Conservation (phyloP, 2,329 filamentous ascomycete genomes). For the Ceratocystis alfenasii region DNA sequence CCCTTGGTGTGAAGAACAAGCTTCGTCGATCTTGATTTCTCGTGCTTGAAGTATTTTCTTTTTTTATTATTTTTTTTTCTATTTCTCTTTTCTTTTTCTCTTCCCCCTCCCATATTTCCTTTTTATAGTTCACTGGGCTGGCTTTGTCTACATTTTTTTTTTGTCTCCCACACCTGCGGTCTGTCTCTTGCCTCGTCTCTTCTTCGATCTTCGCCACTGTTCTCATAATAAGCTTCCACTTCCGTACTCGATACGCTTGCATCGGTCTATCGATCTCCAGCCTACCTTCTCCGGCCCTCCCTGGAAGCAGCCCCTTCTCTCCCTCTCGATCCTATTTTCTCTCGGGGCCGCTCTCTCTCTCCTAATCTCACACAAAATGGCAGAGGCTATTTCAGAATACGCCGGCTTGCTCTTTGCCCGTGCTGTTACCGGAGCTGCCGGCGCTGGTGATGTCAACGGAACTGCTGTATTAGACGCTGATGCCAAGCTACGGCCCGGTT, state of each 20-base stretch:
- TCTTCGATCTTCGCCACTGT: too few species aligned
- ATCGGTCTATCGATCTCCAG: neutral
- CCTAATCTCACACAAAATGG: neutral
- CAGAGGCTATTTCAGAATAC: neutral
- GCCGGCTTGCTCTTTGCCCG: slow-evolving; percentile 5
- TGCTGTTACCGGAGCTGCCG: slow-evolving; percentile 18
- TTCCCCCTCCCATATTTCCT: neutral
- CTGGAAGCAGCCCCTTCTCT: neutral
- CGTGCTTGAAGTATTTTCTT: neutral
- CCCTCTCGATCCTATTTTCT: neutral
- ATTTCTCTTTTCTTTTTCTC: neutral
- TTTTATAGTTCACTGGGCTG: neutral
- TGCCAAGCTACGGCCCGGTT: slow-evolving; percentile 10
- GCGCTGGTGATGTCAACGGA: slow-evolving; percentile 20
- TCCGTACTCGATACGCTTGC: too few species aligned
- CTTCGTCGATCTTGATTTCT: neutral
- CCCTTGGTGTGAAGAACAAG: neutral
- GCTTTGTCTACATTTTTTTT: neutral
- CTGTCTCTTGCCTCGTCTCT: too few species aligned
- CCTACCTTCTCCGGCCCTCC: neutral
- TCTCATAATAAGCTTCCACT: too few species aligned
- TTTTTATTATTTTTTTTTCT: neutral
- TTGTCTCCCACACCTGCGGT: neutral
- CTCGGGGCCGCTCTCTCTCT: neutral
- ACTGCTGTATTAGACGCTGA: neutral